Percentiles rank a stretch among this genome's conserved stretches.
Conservation (phyloP, 495 filamentous ascomycete species). For the Penicillium samsonianum region DNA sequence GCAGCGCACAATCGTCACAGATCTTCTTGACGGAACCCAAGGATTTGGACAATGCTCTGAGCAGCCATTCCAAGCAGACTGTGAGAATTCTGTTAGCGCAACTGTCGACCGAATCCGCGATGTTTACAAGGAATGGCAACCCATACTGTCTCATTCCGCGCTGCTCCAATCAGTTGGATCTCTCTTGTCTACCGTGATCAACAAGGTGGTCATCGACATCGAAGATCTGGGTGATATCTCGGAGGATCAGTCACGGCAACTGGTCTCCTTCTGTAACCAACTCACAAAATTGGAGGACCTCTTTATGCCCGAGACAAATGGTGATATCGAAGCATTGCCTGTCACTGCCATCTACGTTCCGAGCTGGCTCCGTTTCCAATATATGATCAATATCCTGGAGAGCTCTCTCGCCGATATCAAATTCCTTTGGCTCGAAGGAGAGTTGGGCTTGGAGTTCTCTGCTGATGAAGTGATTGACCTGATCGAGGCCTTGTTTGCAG, state of each 20-base stretch:
- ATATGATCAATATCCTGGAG: conserved; percentile 84
- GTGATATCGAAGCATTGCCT: conserved; percentile 49
- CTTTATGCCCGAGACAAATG: conserved; percentile 61
- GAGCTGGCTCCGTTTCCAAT: conserved; percentile 88
- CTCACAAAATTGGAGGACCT: conserved; percentile 73
- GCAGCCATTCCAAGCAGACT: conserved; percentile 62
- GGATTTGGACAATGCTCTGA: conserved; percentile 64
- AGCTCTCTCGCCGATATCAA: conserved; percentile 86
- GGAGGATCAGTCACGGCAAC: conserved; percentile 78
- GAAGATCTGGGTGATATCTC: conserved; percentile 85
- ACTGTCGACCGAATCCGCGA: conserved; percentile 67
- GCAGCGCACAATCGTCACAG: conserved; percentile 78
- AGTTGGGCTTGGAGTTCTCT: conserved; percentile 79
- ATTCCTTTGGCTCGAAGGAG: conserved; percentile 84
- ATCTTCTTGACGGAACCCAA: conserved; percentile 77
- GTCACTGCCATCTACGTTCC: conserved; percentile 77
- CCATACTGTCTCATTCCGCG: conserved; percentile 77
- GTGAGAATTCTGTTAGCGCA: conserved; percentile 68
- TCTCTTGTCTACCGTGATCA: conserved; percentile 75
- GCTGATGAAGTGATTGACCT: conserved; percentile 84
- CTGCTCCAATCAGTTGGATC: conserved; percentile 84
- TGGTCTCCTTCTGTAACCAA: conserved; percentile 69
- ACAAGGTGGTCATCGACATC: conserved; percentile 79
- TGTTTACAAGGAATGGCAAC: conserved; percentile 72
- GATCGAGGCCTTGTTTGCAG: conserved; percentile 86